Evolutionary conservation across 257 asterid species (phyloP).

Genomic region (Gentiana dahurica): DNA sequence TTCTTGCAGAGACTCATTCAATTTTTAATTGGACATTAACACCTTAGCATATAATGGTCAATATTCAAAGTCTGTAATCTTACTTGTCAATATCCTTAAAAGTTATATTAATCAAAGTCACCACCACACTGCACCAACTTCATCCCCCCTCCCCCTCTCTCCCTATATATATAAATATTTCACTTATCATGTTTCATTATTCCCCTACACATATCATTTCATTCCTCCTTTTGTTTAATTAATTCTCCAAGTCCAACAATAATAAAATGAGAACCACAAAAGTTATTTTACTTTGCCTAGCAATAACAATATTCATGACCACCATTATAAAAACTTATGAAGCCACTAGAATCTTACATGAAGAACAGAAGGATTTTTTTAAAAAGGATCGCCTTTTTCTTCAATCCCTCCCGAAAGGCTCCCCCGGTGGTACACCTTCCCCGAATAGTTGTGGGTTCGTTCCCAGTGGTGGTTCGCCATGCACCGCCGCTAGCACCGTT

Average conservation of each 20-base stretch:
- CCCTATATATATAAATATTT: too few species aligned
- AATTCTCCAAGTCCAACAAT: not conserved
- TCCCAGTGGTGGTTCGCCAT: conserved; percentile 23
- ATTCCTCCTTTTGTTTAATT: too few species aligned
- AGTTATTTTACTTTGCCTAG: not conserved
- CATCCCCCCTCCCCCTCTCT: too few species aligned
- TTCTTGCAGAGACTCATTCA: conserved; percentile 1
- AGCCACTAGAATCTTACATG: conserved; percentile 21
- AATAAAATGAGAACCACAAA: not conserved
- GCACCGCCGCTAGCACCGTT: conserved; percentile 12
- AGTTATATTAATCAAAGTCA: too few species aligned
- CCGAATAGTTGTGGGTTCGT: conserved; percentile 24
- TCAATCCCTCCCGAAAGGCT: conserved; percentile 18
- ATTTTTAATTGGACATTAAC: too few species aligned
- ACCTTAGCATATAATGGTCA: too few species aligned
- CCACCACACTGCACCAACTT: too few species aligned
- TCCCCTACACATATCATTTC: too few species aligned
- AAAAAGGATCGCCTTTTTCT: conserved; percentile 14
- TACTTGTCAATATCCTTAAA: too few species aligned
- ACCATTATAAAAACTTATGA: conserved; percentile 1
- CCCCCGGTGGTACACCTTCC: conserved; percentile 9
- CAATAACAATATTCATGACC: not conserved
- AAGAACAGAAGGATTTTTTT: conserved; percentile 4
- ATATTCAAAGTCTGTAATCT: too few species aligned
- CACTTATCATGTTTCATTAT: too few species aligned